Conservation (phyloP, 805 yeast species). For the Metschnikowia chrysomelidarum region DNA sequence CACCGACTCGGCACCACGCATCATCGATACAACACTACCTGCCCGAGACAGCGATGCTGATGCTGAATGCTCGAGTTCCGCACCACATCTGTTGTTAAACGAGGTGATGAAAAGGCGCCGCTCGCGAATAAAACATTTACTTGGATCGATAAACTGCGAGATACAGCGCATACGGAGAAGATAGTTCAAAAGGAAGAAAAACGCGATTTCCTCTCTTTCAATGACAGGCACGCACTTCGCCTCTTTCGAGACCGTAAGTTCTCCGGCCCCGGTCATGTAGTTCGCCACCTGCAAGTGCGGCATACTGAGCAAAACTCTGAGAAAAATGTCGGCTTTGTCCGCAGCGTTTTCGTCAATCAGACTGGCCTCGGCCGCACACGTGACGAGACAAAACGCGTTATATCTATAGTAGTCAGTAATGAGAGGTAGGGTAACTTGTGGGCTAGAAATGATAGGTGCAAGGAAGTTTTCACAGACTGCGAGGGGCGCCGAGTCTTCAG, state of each 20-base stretch:
- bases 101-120: slow-evolving; percentile 11
- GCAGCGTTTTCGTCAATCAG: slow-evolving; percentile 9
- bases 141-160: slow-evolving; percentile 10
- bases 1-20: slow-evolving; percentile 3
- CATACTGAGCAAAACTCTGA: slow-evolving; percentile 15
- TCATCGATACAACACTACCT: slow-evolving; percentile 16
- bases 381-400: slow-evolving; percentile 15
- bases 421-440: slow-evolving; percentile 5
- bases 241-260: background rate
- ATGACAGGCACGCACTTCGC: slow-evolving; percentile 5
- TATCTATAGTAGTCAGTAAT: slow-evolving; percentile 17
- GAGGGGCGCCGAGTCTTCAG: background rate
- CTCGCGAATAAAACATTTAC: slow-evolving; percentile 8
- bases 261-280: slow-evolving; percentile 7
- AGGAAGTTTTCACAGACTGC: slow-evolving; percentile 10
- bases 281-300: slow-evolving; percentile 16
- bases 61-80: slow-evolving; percentile 18
- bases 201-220: slow-evolving; percentile 19
- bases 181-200: slow-evolving; percentile 14
- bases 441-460: slow-evolving; percentile 6
- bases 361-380: slow-evolving; percentile 8
- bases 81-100: slow-evolving; percentile 13
- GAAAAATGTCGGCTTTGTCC: slow-evolving; percentile 15
- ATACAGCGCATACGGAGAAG: slow-evolving; percentile 12
- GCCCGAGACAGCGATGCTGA: slow-evolving; percentile 18